Base-by-base conservation (phyloP, 192 early-diverging fungal species). In the Glomus cerebriforme region DNA sequence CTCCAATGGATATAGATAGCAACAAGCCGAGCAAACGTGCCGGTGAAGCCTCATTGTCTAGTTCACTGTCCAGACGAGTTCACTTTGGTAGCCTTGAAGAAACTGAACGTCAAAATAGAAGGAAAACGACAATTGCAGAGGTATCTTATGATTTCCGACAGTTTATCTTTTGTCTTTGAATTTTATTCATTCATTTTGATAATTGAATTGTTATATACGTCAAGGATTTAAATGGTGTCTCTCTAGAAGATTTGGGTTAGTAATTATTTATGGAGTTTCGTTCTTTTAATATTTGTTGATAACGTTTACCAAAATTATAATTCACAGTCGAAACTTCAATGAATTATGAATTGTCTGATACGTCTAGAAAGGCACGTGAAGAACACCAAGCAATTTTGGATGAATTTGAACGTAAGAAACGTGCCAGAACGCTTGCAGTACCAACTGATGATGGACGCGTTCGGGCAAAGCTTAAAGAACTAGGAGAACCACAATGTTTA, bases 401-500 rank as follows among this genome's bases (percentile, higher is more conserved):
- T 13, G 91, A 92, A 81, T 92, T 94, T 80, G 92, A 93, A 39
- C 88, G 94, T 45, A 92, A 93, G 79, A 87, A 91, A 71, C 81
- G 93, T 1, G 94, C 95, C 0, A 84, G 93, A 47, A 83, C 89
- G 32, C 79, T 99, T 3, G 96, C 93, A 26, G 95, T 98, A 0
- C 97, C 97, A 3, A 99, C 97, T 9, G 93, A 96, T 54, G 97
- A 99, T 83, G 79, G 81, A 17, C 85, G 89, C 58, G 96, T 99
- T 22, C 82, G 93, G 22, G 85, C 84, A 59, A 83, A 87, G 63
- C 86, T 99, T 49, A 85, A 95, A 60, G 92, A 95, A 60, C 82
- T 92, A 43, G 90, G 89, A 1, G 93, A 97, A 66, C 97, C 97
- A 1, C 91, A 95, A 79, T 97, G 95, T 67, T 83, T 97, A 0